A percentile compares a stretch with the other conserved stretches of the same genome.
phyloP scores from a whole-genome alignment of 2,329 filamentous ascomycete genomes.

The Metarhizium humberi region DNA sequence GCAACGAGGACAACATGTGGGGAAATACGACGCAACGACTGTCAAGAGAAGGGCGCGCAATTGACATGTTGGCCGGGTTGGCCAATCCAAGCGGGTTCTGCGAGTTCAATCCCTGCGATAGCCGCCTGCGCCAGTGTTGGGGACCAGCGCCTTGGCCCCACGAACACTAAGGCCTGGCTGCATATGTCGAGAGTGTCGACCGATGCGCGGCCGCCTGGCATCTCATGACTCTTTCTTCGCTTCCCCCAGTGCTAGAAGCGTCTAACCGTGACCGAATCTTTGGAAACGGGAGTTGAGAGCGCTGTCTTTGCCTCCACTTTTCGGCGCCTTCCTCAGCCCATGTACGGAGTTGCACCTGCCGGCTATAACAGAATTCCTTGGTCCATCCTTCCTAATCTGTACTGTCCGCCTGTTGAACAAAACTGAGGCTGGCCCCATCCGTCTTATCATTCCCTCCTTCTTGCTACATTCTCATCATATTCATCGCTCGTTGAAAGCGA shows the following conservation, averaged over 20 bases:
- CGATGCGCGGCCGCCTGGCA: background rate
- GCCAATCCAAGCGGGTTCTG: background rate
- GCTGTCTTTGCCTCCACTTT: too few relatives aligned
- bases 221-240: background rate
- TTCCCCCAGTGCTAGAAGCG: background rate
- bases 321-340: background rate
- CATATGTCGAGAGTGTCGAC: background rate
- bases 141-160: background rate
- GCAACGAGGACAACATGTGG: background rate
- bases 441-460: background rate
- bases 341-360: background rate
- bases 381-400: background rate
- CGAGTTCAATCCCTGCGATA: background rate
- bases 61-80: slow-evolving; percentile 19
- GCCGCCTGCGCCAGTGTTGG: background rate
- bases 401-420: slow-evolving; percentile 1
- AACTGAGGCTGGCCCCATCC: slow-evolving; percentile 2
- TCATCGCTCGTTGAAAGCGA: background rate
- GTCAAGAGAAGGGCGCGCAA: slow-evolving; percentile 30
- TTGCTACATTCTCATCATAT: background rate
- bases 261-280: background rate
- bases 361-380: background rate
- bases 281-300: background rate
- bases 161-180: background rate
- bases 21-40: slow-evolving; percentile 1